Evolutionary conservation across 108 stramenopile species (phyloP), one percentile per base, ranked within the genome.

Genomic region (Poteriospumella lacustris): DNA sequence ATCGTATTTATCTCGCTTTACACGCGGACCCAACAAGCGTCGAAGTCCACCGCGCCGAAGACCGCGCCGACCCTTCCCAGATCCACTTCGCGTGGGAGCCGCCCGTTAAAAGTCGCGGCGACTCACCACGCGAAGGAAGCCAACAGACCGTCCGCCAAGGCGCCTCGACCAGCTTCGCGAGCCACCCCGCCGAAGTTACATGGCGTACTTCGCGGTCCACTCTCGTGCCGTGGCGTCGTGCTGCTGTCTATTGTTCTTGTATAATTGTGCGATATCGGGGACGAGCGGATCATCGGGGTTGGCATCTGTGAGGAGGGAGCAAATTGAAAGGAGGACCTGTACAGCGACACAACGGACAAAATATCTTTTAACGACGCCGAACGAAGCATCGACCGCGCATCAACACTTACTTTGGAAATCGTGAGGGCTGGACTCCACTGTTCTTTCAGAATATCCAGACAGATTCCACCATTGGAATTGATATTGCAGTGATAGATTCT

Each of bases 391-490:
- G 60, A 31, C 33, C 33, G 24, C 9, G 36, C 3, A 34, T 24
- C 31, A 19, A 2, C 9, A 3, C 76, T 2, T 39, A 85, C 84
- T 91, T 99, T 99, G 91, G 86, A 87, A 70, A 97, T 97, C 68
- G 98, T 99, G 75, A 99, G 87, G 39, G 98, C 98, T 62, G 98
- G 98, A 68, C 92, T 93, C 98, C 98, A 99, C 88, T 97, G 96
- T 78, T 97, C 96, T 91, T 99, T 97, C 83, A 99, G 90, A 82
- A 99, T 99, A 79, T 99, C 97, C 78, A 99, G 90, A 80, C 97
- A 97, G 80, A 98, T 98, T 3, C 94, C 94, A 60, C 97, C 97
- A 85, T 96, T 95, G 60, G 92, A 90, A 89, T 97, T 96, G 86
- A 97, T 96, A 91, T 97, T 97, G 85, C 94, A 95, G 82, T 97